Percentiles rank a stretch among this genome's conserved stretches.
Conservation (phyloP, 1,284 basidiomycete species). For the Schizopora paradoxa region DNA sequence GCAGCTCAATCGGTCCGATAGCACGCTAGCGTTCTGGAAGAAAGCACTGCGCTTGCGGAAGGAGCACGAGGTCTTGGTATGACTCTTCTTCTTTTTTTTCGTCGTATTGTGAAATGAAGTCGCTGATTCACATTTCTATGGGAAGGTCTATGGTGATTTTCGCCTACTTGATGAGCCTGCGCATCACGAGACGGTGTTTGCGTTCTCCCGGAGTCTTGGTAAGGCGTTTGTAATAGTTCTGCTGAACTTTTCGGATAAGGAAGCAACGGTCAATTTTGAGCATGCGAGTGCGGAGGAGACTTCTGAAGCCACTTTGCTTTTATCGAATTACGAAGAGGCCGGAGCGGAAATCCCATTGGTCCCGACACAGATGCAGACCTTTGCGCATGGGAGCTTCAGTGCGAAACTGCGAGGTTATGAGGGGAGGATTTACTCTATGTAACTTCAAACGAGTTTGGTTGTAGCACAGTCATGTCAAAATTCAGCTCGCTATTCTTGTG, state of each 20-base stretch:
- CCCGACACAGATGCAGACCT: no score
- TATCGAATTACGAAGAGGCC: conserved; percentile 5
- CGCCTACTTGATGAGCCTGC: conserved; percentile 34
- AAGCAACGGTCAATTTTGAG: no score
- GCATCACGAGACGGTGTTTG: conserved; percentile 47
- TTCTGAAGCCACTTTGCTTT: conserved; percentile 23
- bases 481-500: no score
- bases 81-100: conserved; percentile 22
- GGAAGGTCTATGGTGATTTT: conserved; percentile 56
- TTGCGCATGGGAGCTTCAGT: conserved; percentile 4
- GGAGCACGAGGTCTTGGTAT: conserved; percentile 47
- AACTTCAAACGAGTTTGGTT: no score
- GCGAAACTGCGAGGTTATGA: conserved; percentile 30
- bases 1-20: conserved; percentile 43
- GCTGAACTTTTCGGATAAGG: conserved; percentile 45
- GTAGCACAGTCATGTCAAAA: no score
- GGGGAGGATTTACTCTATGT: conserved; percentile 29
- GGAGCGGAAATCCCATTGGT: conserved; percentile 17
- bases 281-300: no score
- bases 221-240: conserved; percentile 36
- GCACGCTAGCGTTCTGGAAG: conserved; percentile 59
- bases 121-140: background rate
- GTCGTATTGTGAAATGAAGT: background rate
- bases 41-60: conserved; percentile 48
- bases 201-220: conserved; percentile 44